These are phyloP conservation scores for Dianthus caryophyllus DNA, from an alignment of 148 eudicot species.

Conservation along the genomic window DNA sequence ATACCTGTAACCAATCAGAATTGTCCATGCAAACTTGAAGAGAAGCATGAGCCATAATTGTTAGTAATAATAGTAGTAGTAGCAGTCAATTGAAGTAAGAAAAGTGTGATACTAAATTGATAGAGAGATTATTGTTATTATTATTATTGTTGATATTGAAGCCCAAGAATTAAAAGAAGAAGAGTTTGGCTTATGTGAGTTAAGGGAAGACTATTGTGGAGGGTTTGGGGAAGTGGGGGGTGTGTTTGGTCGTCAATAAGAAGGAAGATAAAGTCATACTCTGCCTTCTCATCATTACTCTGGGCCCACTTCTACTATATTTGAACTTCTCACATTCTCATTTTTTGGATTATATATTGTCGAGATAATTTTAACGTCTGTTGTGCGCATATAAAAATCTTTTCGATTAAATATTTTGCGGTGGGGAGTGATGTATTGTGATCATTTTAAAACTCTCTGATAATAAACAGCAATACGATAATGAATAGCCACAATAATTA, in stretches of 20 bases:
- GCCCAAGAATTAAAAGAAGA: background rate
- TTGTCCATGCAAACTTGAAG: conserved; percentile 38
- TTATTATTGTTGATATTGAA: no score
- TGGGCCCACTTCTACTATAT: conserved; percentile 3
- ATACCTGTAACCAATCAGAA: conserved; percentile 30
- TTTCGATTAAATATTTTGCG: no score
- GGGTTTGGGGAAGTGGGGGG: conserved; percentile 21
- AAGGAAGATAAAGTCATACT: conserved; percentile 70
- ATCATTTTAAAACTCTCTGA: no score
- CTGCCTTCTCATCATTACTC: background rate
- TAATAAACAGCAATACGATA: no score
- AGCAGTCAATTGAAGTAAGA: background rate
- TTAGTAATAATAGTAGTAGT: background rate
- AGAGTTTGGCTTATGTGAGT: background rate
- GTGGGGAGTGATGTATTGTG: no score
- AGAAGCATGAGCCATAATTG: conserved; percentile 30
- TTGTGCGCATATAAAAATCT: no score
- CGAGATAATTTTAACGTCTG: no score
- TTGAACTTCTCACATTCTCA: background rate
- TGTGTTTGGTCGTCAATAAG: conserved; percentile 53
- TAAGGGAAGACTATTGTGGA: conserved; percentile 17
- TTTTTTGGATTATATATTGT: background rate
- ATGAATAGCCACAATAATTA: no score
- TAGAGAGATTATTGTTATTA: no score
- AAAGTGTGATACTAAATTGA: background rate